These are phyloP conservation scores for Penicillium janthinellum DNA, from an alignment of 2,329 filamentous ascomycete genomes.

Conservation along the genomic window DNA sequence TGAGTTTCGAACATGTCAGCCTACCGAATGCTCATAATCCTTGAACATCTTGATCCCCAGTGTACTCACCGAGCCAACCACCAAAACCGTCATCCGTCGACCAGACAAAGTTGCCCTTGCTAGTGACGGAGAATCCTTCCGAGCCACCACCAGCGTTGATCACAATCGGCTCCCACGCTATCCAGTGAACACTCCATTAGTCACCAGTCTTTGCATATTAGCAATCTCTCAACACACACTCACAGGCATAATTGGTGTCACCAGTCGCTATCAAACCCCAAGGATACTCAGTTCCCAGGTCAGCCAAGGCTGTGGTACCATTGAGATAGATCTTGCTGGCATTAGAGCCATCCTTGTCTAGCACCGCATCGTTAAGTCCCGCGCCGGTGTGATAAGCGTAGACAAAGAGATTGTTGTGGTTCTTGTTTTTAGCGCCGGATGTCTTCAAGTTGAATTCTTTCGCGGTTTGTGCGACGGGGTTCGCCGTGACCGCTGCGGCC, in stretches of 20 bases:
- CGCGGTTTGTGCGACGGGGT: conserved; percentile 26
- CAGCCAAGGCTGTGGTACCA: conserved; percentile 35
- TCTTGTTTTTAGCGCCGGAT: conserved; percentile 23
- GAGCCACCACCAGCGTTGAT: conserved; percentile 40
- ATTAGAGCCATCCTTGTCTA: conserved; percentile 25
- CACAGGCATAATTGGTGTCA: conserved; percentile 39
- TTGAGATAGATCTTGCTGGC: conserved; percentile 37
- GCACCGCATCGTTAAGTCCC: conserved; percentile 42
- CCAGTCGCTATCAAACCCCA: conserved; percentile 36
- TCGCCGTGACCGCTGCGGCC: conserved; percentile 31
- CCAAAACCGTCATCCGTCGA: conserved; percentile 35
- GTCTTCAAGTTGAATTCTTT: conserved; percentile 41
- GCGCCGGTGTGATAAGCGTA: conserved; percentile 45
- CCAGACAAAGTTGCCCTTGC: conserved; percentile 31
- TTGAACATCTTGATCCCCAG: no score
- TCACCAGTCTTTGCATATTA: neutral
- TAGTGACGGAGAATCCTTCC: conserved; percentile 33
- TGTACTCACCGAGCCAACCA: conserved; percentile 42
- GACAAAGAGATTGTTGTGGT: conserved; percentile 42
- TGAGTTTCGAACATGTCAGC: conserved; percentile 12
- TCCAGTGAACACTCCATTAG: neutral
- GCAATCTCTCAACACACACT: conserved; percentile 18
- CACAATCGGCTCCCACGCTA: conserved; percentile 41
- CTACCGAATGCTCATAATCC: neutral
- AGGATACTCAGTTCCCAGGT: conserved; percentile 30